Evolutionary conservation across 2,329 filamentous ascomycete genomes (phyloP), one percentile per base, ranked within the genome.

Genomic region (Fusarium citri): DNA sequence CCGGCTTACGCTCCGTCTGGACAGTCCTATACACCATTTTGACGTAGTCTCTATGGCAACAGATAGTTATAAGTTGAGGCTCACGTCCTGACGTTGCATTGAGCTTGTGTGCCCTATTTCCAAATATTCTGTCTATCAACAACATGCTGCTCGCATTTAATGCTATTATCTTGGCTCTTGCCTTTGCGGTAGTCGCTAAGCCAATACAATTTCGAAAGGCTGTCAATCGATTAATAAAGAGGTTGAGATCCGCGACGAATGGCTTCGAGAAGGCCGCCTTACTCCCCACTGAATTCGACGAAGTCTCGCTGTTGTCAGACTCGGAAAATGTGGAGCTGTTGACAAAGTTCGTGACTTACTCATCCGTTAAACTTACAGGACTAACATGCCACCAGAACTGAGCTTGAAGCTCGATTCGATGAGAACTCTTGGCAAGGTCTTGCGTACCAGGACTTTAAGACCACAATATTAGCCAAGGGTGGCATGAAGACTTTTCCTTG

Each of bases 351-450:
- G 55, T 58, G 11, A 26, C 22, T 26, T 22, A 3, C 16, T 34
- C 10, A 6, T 11, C 10, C 8, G 8, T 9, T 10, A 8, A 15
- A 11, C 3, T 15, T 43, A 1, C 20, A 18, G n/a, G 9, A 15
- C 55, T 58, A n/a, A 58, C 47, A 18, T 34, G 15, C 8, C 7
- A 18, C 10, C 6, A 58, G 55, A 34, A 15, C 25, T 4, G 34
- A 54, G 7, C 26, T 58, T 34, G 47, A 58, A 34, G 18, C 14
- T 20, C 34, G 22, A 25, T 58, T 58, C 4, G 47, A 54, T 8
- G 20, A 54, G 2, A 54, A 58, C 16, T 26, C 47, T n/a, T 58
- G 55, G 47, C 55, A 58, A 20, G 55, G 55, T 5, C 55, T 58
- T 26, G 55, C 55, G 5, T 58, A 58, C 14, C 37, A 42, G 7